These are phyloP conservation scores for Chimonanthus praecox DNA, from an alignment of 164 flowering plant genomes.

Conservation along the genomic window DNA sequence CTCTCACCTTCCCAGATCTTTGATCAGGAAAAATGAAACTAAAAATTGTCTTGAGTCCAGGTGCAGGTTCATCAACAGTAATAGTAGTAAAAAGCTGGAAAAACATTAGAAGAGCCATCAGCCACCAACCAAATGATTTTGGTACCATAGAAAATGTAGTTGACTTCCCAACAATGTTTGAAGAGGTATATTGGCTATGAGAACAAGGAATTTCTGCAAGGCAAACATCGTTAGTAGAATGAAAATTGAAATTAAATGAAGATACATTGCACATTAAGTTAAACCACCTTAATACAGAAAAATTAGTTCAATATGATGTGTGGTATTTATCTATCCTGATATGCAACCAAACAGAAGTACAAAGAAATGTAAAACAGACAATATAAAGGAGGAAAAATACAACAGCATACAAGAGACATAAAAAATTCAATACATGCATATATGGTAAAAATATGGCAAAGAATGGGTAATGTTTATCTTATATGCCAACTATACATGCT, in stretches of 20 bases:
- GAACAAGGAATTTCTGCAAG: neutral
- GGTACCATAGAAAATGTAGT: neutral
- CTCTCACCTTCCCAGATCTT: constrained; percentile 73
- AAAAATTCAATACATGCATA: too few species aligned
- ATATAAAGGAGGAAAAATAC: neutral
- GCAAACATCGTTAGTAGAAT: neutral
- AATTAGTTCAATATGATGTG: too few species aligned
- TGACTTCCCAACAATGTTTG: neutral
- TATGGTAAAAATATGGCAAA: too few species aligned
- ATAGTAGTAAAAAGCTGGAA: constrained; percentile 58
- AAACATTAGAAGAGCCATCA: neutral
- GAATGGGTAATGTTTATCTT: too few species aligned
- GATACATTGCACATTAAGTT: neutral
- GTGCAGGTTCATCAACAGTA: constrained; percentile 74
- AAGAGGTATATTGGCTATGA: neutral
- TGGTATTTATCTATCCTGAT: neutral
- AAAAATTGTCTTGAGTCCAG: constrained; percentile 78
- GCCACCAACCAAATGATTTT: neutral
- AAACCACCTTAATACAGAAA: neutral
- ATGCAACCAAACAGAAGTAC: neutral
- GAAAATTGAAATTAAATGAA: neutral
- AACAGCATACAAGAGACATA: too few species aligned
- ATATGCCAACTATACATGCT: too few species aligned
- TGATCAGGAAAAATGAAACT: constrained; percentile 72
- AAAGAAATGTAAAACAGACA: too few species aligned